phyloP scores from a whole-genome alignment of 768 basidiomycete species.

The Leccinum longicurvipes region DNA sequence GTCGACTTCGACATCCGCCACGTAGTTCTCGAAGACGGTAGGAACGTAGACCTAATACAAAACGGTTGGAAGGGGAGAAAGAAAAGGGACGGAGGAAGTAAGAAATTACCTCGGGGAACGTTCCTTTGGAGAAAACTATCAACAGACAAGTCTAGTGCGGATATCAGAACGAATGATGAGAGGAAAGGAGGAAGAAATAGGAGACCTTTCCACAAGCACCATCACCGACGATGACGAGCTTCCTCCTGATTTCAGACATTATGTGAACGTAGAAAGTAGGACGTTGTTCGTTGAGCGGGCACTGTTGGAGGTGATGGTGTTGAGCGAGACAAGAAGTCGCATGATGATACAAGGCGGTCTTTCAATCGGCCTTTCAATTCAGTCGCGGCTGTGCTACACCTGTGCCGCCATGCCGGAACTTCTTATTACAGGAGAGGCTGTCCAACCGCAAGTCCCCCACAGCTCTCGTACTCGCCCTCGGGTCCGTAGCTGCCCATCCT shows the following conservation, averaged over 20 bases:
- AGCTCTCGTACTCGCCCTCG: conserved; percentile 60
- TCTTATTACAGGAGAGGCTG: conserved; percentile 1
- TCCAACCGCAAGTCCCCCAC: conserved; percentile 19
- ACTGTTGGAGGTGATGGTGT: conserved; percentile 36
- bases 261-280: conserved; percentile 34
- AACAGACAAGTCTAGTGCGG: conserved; percentile 76
- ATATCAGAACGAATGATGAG: conserved; percentile 18
- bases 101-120: conserved; percentile 80
- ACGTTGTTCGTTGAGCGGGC: conserved; percentile 32
- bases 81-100: not conserved
- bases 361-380: conserved; percentile 34
- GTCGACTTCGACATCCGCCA: conserved; percentile 97
- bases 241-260: conserved; percentile 98
- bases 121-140: conserved; percentile 96
- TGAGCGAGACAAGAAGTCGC: conserved; percentile 39
- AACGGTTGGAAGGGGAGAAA: not conserved
- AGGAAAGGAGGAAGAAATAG: not conserved
- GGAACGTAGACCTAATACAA: conserved; percentile 88
- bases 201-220: conserved; percentile 93
- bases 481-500: conserved; percentile 66
- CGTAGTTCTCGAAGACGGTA: conserved; percentile 99
- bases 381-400: conserved; percentile 28
- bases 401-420: conserved; percentile 27
- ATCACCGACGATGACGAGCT: conserved; percentile 98
- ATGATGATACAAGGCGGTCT: conserved; percentile 35